Conservation (phyloP, 495 filamentous ascomycete genomes). For the Penicillium taxi region DNA sequence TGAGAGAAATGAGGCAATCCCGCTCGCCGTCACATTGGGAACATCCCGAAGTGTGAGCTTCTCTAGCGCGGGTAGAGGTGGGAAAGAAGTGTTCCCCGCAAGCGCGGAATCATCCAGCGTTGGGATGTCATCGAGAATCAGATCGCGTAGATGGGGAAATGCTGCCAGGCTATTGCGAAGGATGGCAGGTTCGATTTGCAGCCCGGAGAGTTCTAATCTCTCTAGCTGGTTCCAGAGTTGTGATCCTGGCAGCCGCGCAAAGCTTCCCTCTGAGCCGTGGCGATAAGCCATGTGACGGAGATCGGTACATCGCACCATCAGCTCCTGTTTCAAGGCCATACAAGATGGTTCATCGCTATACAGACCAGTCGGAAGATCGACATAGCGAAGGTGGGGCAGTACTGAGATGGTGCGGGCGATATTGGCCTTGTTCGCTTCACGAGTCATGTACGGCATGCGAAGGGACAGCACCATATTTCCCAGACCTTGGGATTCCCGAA, state of each 20-base stretch:
- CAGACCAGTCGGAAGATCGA: constrained; percentile 77
- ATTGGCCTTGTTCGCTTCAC: constrained; percentile 76
- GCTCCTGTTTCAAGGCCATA: constrained; percentile 66
- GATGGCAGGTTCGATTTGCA: constrained; percentile 64
- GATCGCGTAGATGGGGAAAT: constrained; percentile 56
- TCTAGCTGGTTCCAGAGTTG: constrained; percentile 72
- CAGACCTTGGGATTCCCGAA: constrained; percentile 63
- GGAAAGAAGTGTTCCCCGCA: constrained; percentile 46
- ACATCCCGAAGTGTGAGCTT: constrained; percentile 60
- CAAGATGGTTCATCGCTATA: constrained; percentile 71
- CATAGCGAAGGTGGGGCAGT: constrained; percentile 75
- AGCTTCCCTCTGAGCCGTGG: constrained; percentile 66
- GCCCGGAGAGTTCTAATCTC: constrained; percentile 61
- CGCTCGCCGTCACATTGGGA: constrained; percentile 60
- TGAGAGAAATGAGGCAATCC: constrained; percentile 58
- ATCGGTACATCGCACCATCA: constrained; percentile 74
- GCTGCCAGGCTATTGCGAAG: constrained; percentile 62
- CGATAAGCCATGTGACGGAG: constrained; percentile 83
- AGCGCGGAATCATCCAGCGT: constrained; percentile 73
- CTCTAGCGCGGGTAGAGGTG: constrained; percentile 61
- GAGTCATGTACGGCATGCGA: constrained; percentile 93
- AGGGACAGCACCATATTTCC: constrained; percentile 63
- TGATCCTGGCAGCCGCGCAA: constrained; percentile 57
- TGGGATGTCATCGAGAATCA: constrained; percentile 61
- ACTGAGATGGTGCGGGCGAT: constrained; percentile 81